Conservation (phyloP, 2,329 filamentous ascomycete species). For the Tolypocladium album region DNA sequence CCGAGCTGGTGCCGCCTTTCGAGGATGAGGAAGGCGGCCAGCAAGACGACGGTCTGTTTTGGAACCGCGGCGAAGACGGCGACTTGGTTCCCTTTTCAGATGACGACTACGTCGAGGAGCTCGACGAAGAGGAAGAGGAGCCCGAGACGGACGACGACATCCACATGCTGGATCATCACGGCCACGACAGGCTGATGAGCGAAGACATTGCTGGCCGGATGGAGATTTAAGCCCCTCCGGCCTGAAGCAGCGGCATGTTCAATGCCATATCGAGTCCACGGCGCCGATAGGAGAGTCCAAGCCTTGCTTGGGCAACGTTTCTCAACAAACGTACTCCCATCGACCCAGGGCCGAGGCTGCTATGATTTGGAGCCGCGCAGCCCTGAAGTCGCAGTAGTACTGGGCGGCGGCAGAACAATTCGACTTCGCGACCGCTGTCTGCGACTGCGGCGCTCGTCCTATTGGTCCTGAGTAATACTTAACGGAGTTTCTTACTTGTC, state of each 20-base stretch:
- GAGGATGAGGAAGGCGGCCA: constrained; percentile 37
- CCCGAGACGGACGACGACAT: constrained; percentile 35
- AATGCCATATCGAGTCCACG: not conserved
- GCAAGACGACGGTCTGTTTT: constrained; percentile 40
- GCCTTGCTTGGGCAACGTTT: not conserved
- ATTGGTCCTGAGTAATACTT: not conserved
- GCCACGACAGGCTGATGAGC: constrained; percentile 43
- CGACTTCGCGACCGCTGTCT: not conserved
- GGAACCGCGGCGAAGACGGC: constrained; percentile 48
- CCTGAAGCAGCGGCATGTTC: not conserved
- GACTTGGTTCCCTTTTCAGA: constrained; percentile 44
- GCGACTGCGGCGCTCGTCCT: not conserved
- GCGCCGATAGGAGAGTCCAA: not conserved
- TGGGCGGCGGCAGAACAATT: not conserved
- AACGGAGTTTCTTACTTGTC: constrained; percentile 1
- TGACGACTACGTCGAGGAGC: constrained; percentile 36
- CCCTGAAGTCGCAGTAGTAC: not conserved
- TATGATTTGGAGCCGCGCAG: not conserved
- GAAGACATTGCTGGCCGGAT: constrained; percentile 53
- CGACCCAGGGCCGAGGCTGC: not conserved
- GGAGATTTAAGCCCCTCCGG: constrained; percentile 38
- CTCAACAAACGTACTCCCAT: not conserved
- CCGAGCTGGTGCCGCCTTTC: constrained; percentile 33
- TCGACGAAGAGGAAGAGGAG: constrained; percentile 15
- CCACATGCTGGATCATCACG: constrained; percentile 23